Evolutionary conservation across 352 stramenopile genomes (phyloP).

Genomic region (Thalassiosira allenii): DNA sequence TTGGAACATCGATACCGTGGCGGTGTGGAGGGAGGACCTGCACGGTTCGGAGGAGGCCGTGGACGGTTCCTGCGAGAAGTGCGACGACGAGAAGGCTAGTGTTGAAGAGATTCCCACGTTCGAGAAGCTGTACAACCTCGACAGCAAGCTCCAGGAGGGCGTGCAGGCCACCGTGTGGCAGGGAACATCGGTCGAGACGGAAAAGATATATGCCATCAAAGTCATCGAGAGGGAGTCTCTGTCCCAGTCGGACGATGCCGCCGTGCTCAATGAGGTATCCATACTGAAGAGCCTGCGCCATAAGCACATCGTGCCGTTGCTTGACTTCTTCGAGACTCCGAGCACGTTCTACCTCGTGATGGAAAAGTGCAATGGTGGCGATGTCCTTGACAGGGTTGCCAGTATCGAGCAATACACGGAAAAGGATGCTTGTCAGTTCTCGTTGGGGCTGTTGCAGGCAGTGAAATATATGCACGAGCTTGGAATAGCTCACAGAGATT

Average conservation of each 20-base stretch:
- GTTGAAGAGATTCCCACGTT: constrained; percentile 21
- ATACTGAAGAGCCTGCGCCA: constrained; percentile 81
- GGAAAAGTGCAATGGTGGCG: constrained; percentile 95
- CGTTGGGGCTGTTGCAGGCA: constrained; percentile 92
- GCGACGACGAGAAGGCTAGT: not conserved
- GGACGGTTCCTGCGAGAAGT: constrained; percentile 3
- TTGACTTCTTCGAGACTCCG: constrained; percentile 85
- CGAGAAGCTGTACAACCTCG: constrained; percentile 34
- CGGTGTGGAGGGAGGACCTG: constrained; percentile 54
- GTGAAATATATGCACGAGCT: constrained; percentile 94
- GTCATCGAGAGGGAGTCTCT: constrained; percentile 80
- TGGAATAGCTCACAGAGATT: constrained; percentile 92
- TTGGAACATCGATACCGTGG: constrained; percentile 46
- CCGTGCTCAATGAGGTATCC: constrained; percentile 84
- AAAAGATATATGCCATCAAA: constrained; percentile 77
- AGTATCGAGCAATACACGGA: constrained; percentile 96
- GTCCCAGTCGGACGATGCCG: constrained; percentile 66
- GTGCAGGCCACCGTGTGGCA: constrained; percentile 68
- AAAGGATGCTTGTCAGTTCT: constrained; percentile 92
- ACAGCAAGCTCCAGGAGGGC: constrained; percentile 28
- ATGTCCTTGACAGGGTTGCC: constrained; percentile 96
- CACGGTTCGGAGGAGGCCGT: constrained; percentile 21
- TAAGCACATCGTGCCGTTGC: constrained; percentile 82
- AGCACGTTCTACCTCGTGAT: constrained; percentile 96
- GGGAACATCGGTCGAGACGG: constrained; percentile 49